These are phyloP conservation scores for Cystobasidiaceae sp. DNA, from an alignment of 1,284 basidiomycete genomes.

Conservation along the genomic window DNA sequence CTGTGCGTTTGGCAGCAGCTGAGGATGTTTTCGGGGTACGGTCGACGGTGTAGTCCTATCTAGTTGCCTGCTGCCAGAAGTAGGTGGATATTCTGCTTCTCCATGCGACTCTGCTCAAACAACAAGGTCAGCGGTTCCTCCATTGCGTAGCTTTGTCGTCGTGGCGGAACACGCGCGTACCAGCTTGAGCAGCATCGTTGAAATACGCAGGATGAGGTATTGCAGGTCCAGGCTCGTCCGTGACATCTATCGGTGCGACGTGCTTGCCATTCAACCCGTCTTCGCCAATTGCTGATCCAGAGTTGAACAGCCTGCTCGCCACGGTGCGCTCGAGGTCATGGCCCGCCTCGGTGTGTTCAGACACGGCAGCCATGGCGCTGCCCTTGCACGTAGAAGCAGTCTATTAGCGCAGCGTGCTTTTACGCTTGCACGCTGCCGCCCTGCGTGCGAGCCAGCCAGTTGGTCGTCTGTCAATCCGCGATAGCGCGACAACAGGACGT, in stretches of 20 bases:
- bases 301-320: conserved; percentile 3
- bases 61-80: neutral
- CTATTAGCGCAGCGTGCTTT: no score
- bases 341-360: no score
- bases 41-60: neutral
- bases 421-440: no score
- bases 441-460: no score
- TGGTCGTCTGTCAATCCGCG: no score
- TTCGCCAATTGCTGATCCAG: neutral
- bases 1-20: neutral
- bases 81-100: conserved; percentile 8
- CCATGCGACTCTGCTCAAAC: neutral
- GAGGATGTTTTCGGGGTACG: neutral
- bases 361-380: no score
- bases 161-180: neutral
- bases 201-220: neutral
- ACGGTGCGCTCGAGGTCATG: conserved; percentile 1
- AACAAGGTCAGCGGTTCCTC: no score
- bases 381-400: no score
- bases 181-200: neutral
- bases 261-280: neutral
- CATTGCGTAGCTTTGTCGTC: neutral
- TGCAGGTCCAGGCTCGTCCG: neutral
- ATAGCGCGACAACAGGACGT: no score
- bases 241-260: neutral